These are phyloP conservation scores for Cladophialophora exuberans DNA, from an alignment of 2,329 filamentous ascomycete species.

Conservation along the genomic window DNA sequence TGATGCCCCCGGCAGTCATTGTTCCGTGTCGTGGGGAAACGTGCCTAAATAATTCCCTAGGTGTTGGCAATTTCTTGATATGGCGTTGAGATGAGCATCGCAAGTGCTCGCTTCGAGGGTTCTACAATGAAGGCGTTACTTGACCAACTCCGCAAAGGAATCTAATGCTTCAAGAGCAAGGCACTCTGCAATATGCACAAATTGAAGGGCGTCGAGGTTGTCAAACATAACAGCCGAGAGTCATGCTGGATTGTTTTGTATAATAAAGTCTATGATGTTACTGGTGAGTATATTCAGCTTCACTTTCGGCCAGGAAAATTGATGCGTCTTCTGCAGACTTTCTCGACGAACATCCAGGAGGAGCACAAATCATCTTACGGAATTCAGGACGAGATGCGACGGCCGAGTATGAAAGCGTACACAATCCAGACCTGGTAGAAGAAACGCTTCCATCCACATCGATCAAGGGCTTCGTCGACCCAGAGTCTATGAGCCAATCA, in stretches of 20 bases:
- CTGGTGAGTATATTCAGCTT: conserved; percentile 76
- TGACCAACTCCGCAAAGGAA: background rate
- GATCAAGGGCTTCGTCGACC: conserved; percentile 16
- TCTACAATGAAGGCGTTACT: too few species aligned
- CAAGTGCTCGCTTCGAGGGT: too few species aligned
- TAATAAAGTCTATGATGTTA: conserved; percentile 76
- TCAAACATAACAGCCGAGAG: conserved; percentile 79
- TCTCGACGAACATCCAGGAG: conserved; percentile 84
- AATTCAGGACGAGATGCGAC: conserved; percentile 70
- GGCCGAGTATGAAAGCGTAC: conserved; percentile 26
- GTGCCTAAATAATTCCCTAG: too few species aligned
- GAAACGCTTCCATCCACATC: conserved; percentile 39
- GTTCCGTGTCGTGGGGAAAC: background rate
- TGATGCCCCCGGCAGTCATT: background rate
- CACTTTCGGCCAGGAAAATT: conserved; percentile 70
- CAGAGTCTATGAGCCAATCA: conserved; percentile 6
- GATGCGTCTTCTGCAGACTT: conserved; percentile 56
- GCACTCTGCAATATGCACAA: conserved; percentile 2
- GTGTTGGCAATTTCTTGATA: too few species aligned
- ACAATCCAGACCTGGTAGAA: conserved; percentile 22
- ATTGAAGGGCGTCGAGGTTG: conserved; percentile 59
- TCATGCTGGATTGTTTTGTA: conserved; percentile 88
- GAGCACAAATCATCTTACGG: conserved; percentile 84
- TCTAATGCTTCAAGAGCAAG: background rate
- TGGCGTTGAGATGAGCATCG: too few species aligned